phyloP scores from a whole-genome alignment of 441 rosid species.

The Iberis amara region DNA sequence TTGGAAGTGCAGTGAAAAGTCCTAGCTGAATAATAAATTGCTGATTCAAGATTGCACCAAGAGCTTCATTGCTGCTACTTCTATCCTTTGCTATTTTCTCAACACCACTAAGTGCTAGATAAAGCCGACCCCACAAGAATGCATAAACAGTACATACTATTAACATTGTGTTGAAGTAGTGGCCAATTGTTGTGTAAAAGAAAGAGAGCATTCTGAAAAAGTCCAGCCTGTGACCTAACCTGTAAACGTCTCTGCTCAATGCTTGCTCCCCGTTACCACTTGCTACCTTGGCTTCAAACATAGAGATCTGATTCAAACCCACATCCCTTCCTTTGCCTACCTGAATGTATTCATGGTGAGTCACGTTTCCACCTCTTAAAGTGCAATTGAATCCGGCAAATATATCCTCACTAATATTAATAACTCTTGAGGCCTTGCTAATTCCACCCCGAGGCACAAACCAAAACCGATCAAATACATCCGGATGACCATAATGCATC shows the following conservation, averaged over 20 bases:
- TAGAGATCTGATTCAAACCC: slow-evolving; percentile 78
- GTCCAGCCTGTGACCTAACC: slow-evolving; percentile 83
- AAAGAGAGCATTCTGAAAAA: slow-evolving; percentile 87
- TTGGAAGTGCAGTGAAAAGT: slow-evolving; percentile 61
- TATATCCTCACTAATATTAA: slow-evolving; percentile 87
- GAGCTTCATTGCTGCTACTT: slow-evolving; percentile 44
- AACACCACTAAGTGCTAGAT: slow-evolving; percentile 82
- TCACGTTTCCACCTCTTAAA: slow-evolving; percentile 79
- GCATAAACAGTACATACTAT: slow-evolving; percentile 66
- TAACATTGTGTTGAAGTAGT: slow-evolving; percentile 64
- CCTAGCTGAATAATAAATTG: slow-evolving; percentile 62
- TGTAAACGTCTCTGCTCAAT: slow-evolving; percentile 81
- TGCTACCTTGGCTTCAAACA: slow-evolving; percentile 90
- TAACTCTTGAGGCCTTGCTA: slow-evolving; percentile 85
- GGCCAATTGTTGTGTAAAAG: slow-evolving; percentile 66
- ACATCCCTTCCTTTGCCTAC: slow-evolving; percentile 96
- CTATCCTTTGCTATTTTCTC: slow-evolving; percentile 45
- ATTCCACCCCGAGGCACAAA: slow-evolving; percentile 80
- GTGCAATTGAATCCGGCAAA: slow-evolving; percentile 92
- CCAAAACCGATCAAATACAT: slow-evolving; percentile 92
- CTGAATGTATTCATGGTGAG: slow-evolving; percentile 91
- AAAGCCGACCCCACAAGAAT: slow-evolving; percentile 83
- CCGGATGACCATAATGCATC: slow-evolving; percentile 95
- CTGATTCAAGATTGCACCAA: slow-evolving; percentile 53
- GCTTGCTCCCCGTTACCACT: slow-evolving; percentile 91